phyloP scores from a whole-genome alignment of 1,284 basidiomycete species.

The Ganoderma lucidum region DNA sequence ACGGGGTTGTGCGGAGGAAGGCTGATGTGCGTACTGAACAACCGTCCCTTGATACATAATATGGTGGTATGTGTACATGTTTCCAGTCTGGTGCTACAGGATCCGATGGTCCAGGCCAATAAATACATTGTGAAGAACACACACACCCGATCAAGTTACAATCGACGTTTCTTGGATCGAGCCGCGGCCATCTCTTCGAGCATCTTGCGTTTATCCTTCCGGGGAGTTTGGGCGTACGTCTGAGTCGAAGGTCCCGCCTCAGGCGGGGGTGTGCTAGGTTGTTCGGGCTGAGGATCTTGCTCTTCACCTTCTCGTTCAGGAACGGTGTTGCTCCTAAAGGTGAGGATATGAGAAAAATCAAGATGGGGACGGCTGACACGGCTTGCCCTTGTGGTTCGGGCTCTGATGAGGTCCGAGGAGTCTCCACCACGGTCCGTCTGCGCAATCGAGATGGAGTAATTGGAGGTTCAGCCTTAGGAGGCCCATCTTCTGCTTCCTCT shows the following conservation, averaged over 20 bases:
- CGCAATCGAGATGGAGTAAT: slow-evolving; percentile 19
- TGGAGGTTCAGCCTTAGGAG: background rate
- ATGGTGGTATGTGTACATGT: background rate
- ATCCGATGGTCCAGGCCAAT: background rate
- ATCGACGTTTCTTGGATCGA: slow-evolving; percentile 28
- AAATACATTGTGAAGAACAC: background rate
- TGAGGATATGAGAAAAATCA: background rate
- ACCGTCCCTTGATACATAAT: background rate
- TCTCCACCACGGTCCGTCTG: slow-evolving; percentile 12
- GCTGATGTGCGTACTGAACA: background rate
- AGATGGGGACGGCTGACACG: background rate
- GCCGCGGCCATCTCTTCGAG: slow-evolving; percentile 45
- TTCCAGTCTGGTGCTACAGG: background rate
- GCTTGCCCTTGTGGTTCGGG: background rate
- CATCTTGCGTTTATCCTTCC: slow-evolving; percentile 46
- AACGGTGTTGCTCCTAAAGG: background rate
- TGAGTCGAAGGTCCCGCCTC: slow-evolving; percentile 10
- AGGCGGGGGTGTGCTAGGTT: background rate
- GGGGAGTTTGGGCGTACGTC: slow-evolving; percentile 44
- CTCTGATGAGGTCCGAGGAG: slow-evolving; percentile 8
- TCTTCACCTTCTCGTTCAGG: background rate
- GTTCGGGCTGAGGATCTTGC: background rate
- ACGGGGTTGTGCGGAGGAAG: slow-evolving; percentile 6
- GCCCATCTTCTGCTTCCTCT: background rate
- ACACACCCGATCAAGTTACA: background rate